Evolutionary conservation across 1,284 basidiomycete genomes (phyloP).

Genomic region (Ustilago curta): DNA sequence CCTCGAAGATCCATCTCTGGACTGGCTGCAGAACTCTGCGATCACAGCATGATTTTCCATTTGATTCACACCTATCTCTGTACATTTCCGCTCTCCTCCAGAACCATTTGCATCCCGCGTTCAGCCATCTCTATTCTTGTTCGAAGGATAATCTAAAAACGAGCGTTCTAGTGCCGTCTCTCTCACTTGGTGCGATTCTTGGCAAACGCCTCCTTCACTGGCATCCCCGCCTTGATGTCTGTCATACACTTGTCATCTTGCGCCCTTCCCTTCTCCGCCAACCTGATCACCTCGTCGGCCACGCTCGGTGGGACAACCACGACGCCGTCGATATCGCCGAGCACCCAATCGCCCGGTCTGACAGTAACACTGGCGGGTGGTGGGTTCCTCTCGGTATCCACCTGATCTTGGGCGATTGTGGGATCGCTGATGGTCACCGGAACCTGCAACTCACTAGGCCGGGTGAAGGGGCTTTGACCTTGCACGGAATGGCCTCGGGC

Average conservation of each 20-base stretch:
- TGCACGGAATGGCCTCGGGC: constrained; percentile 84
- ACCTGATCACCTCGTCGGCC: constrained; percentile 75
- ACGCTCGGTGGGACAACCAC: constrained; percentile 80
- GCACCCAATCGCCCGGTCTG: constrained; percentile 82
- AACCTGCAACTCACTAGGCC: constrained; percentile 77
- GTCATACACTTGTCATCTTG: constrained; percentile 81
- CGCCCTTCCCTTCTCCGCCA: constrained; percentile 76
- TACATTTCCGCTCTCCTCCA: not conserved
- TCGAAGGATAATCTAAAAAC: not conserved
- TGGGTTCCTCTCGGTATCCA: constrained; percentile 26
- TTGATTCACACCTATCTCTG: not conserved
- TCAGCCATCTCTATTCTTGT: not conserved
- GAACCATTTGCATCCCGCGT: constrained; percentile 2
- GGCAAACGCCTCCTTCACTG: constrained; percentile 82
- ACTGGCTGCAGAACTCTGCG: constrained; percentile 43
- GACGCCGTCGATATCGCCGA: constrained; percentile 90
- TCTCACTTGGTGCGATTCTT: constrained; percentile 77
- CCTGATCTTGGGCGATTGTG: constrained; percentile 22
- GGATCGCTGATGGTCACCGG: constrained; percentile 77
- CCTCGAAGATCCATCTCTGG: constrained; percentile 39
- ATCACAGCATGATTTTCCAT: constrained; percentile 18
- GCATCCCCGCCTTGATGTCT: constrained; percentile 81
- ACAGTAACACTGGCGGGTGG: constrained; percentile 74
- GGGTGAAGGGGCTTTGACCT: constrained; percentile 87
- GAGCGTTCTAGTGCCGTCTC: not conserved